Base-by-base conservation (phyloP, 208 protist genomes). In the Leishmania mexicana region DNA sequence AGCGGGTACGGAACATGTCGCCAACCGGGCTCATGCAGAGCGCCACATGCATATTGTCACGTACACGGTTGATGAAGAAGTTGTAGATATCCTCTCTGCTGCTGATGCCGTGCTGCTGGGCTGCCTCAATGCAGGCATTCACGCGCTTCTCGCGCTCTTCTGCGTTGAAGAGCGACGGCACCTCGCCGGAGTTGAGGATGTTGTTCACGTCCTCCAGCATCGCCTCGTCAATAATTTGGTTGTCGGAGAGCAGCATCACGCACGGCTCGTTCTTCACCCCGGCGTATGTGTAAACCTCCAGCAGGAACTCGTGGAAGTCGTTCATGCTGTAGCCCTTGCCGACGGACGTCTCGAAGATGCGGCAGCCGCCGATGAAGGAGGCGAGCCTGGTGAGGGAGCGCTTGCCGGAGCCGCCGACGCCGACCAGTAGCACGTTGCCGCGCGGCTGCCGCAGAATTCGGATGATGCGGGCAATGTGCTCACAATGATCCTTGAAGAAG, bases 131-230 rank as follows among this genome's bases (percentile, higher is more conserved):
- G 83, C 95, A 97, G 65, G 94, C 94, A 81, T 96, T 99, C 68
- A 99, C 94, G 65, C 98, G 95, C 90, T 99, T 99, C 73, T 99
- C 97, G 53, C 97, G 90, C 85, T 99, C 98, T 75, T 99, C 99
- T 40, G 89, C 83, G n/a, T 88, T 94, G 82, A 99, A 99, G 74
- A 99, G 90, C 42, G 98, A 98, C 42, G 99, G 98, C 76, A 99
- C 98, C 89, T 99, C 99, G 80, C 99, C 98, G 3, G 96, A 98
- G 93, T 99, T 99, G 13, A 99, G 91, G 60, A 99, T 98, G 88
- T 97, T 99, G 89, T 99, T 99, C 60, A 99, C 94, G 81, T 99
- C 98, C 91, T 99, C 98, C 24, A 99, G 87, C 91, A 99, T 99
- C 54, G 92, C 83, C 85, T 99, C 98, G 62, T 98, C 90, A 13